These are phyloP conservation scores for Aspergillus pseudoterreus DNA, from an alignment of 2,329 filamentous ascomycete species.

Conservation along the genomic window DNA sequence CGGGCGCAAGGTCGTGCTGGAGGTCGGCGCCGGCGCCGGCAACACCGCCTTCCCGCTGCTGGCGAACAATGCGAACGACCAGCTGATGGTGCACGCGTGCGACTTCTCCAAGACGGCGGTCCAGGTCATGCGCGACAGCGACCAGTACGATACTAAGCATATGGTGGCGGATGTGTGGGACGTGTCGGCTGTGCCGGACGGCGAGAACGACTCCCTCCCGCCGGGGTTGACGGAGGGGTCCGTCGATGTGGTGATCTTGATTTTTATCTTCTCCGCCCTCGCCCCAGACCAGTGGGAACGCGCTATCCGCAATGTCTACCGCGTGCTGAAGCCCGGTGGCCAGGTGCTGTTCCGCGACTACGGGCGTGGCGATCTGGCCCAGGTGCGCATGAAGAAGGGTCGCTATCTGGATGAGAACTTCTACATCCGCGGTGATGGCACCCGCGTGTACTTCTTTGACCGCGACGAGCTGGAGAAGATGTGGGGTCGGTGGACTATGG, in stretches of 20 bases:
- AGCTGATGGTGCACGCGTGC: constrained; percentile 83
- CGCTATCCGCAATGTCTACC: constrained; percentile 76
- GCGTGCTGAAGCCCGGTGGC: constrained; percentile 86
- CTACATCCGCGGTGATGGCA: constrained; percentile 92
- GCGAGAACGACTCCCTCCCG: constrained; percentile 57
- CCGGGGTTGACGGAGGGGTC: constrained; percentile 71
- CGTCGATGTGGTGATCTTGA: constrained; percentile 88
- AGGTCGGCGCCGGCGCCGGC: constrained; percentile 91
- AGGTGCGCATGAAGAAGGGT: constrained; percentile 95
- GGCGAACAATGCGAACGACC: constrained; percentile 74
- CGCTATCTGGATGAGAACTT: constrained; percentile 95
- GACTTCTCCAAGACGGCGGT: constrained; percentile 96
- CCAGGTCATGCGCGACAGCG: constrained; percentile 80
- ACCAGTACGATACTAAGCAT: constrained; percentile 65
- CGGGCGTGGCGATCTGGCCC: constrained; percentile 88
- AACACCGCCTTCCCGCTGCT: constrained; percentile 95
- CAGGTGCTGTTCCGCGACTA: constrained; percentile 94
- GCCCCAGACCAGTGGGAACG: constrained; percentile 78
- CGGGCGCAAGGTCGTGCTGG: constrained; percentile 69
- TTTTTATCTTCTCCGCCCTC: constrained; percentile 95
- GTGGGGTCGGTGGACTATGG: constrained; percentile 59
- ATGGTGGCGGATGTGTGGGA: constrained; percentile 97
- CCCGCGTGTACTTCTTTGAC: constrained; percentile 96
- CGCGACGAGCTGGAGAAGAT: constrained; percentile 74
- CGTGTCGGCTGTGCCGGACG: constrained; percentile 59